Evolutionary conservation across 305 asterid species (phyloP).

Genomic region (Fraxinus sp.): DNA sequence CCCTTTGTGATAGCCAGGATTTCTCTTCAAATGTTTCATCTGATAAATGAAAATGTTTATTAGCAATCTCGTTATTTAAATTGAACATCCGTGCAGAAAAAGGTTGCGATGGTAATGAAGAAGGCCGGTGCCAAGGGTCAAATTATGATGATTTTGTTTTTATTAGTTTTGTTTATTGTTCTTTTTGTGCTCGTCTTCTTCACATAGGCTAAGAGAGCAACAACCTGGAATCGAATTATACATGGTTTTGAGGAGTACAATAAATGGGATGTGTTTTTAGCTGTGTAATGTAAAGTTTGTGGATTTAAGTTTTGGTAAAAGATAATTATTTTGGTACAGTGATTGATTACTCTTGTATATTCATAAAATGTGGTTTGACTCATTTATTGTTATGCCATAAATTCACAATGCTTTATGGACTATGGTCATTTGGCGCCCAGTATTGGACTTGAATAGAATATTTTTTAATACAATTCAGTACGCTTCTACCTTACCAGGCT

Average conservation of each 20-base stretch:
- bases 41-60: background rate
- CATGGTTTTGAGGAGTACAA: background rate
- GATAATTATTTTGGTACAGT: background rate
- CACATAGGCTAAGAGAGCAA: conserved; percentile 27
- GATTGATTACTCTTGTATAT: background rate
- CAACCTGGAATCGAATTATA: background rate
- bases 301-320: background rate
- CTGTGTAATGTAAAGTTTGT: background rate
- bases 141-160: conserved; percentile 53
- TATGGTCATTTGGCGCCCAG: background rate
- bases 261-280: background rate
- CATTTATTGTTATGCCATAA: background rate
- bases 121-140: conserved; percentile 90
- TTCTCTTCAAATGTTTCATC: background rate
- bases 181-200: conserved; percentile 54
- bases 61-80: background rate
- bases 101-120: conserved; percentile 85
- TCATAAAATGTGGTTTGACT: background rate
- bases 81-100: conserved; percentile 54
- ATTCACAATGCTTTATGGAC: background rate
- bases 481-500: background rate
- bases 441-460: background rate
- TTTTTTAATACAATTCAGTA: background rate
- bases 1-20: background rate
- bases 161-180: conserved; percentile 45